phyloP scores from a whole-genome alignment of 2,329 filamentous ascomycete genomes.

The Alternaria hordeiaustralica region DNA sequence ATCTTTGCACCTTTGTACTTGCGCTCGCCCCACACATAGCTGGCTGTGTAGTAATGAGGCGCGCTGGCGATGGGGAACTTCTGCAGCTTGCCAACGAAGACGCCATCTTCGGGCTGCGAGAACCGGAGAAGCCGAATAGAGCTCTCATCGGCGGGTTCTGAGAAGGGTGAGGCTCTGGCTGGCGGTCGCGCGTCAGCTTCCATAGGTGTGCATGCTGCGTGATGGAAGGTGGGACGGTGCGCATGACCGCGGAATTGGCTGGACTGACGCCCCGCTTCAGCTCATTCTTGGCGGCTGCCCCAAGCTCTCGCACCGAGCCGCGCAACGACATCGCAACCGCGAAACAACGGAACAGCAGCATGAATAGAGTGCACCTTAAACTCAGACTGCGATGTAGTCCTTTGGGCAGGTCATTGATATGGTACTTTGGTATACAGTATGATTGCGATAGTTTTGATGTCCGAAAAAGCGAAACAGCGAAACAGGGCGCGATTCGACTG shows the following conservation, averaged over 20 bases:
- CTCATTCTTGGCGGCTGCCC: not conserved
- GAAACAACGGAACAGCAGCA: too few relatives aligned
- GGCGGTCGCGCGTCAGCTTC: not conserved
- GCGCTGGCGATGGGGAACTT: slow-evolving; percentile 30
- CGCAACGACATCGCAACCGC: not conserved
- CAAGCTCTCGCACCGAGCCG: not conserved
- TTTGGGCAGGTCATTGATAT: too few relatives aligned
- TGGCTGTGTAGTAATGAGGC: slow-evolving; percentile 37
- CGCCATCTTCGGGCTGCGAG: slow-evolving; percentile 7
- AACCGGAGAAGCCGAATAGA: slow-evolving; percentile 36
- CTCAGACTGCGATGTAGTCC: too few relatives aligned
- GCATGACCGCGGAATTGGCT: not conserved
- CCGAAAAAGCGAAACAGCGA: not conserved
- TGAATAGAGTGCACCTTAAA: too few relatives aligned
- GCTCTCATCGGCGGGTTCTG: slow-evolving; percentile 6
- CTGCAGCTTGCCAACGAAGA: slow-evolving; percentile 23
- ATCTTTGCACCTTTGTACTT: slow-evolving; percentile 16
- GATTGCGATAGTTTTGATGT: too few relatives aligned
- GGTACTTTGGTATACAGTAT: too few relatives aligned
- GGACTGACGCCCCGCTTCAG: not conserved
- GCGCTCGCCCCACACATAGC: slow-evolving; percentile 38
- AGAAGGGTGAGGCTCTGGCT: not conserved
- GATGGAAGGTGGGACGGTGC: not conserved
- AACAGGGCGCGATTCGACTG: not conserved
- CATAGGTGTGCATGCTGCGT: not conserved